Evolutionary conservation across 2,329 filamentous ascomycete genomes (phyloP), one percentile per base, ranked within the genome.

Genomic region (Trichoderma arundinaceum): DNA sequence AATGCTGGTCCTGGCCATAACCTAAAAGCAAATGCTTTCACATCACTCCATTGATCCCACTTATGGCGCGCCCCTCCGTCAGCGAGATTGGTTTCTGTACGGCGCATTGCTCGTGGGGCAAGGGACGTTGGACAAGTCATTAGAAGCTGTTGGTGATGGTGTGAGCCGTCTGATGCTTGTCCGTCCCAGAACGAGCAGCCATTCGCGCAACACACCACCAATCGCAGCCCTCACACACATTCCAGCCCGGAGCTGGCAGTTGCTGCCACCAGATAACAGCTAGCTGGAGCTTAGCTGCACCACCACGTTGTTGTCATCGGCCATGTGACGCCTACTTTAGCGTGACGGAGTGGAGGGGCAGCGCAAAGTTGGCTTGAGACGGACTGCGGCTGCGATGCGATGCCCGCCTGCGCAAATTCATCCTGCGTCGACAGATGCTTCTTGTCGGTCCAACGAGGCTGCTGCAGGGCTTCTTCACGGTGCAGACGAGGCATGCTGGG

Each of bases 261-360:
- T 38, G 32, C 58, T 41, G 38, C 43, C 46, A 51, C 38, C 58
- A 61, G 53, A 44, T 54, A 56, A 49, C 53, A 52, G 53, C 56
- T 54, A 67, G 56, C 41, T 59, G 54, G 33, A 66, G 60, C 44
- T 65, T 60, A 66, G 65, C 65, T 65, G 62, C 66, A 67, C 61
- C 65, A 67, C 57, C 58, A 65, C 68, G 60, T 65, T 61, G 67
- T 61, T 48, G 56, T 49, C 66, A 66, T 22, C 44, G 60, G 28
- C 65, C 64, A 69, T 67, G 68, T 60, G 64, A 66, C 64, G 57
- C 48, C 46, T 49, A 61, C 57, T 51, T 57, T 68, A 67, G 67
- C 62, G 68, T 51, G 41, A 19, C 33, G 19, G 43, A 12, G 39
- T 33, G 43, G 52, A 33, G 38, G 51, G 41, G 54, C 54, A 46